Percentiles rank a stretch among this genome's conserved stretches.
phyloP scores from a whole-genome alignment of 1,284 basidiomycete species.

The Boletellus dicymbophilus region DNA sequence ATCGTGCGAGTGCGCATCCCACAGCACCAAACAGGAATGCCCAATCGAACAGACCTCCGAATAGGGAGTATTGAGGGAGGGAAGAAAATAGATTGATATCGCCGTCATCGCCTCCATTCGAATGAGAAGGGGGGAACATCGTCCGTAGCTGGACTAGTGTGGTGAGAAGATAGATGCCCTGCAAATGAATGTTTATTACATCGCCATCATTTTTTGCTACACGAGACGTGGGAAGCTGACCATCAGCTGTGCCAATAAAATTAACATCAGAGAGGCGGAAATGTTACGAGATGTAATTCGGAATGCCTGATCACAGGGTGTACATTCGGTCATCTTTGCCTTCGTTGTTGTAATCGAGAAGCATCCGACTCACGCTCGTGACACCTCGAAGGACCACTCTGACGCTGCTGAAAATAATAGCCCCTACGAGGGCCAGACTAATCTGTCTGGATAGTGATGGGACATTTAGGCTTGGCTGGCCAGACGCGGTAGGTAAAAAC shows the following conservation, averaged over 20 bases:
- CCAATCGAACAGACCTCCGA: slow-evolving; percentile 73
- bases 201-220: slow-evolving; percentile 1
- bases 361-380: slow-evolving; percentile 48
- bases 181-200: slow-evolving; percentile 6
- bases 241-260: slow-evolving; percentile 78
- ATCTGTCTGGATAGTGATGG: slow-evolving; percentile 61
- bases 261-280: slow-evolving; percentile 69
- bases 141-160: slow-evolving; percentile 77
- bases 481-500: slow-evolving; percentile 37
- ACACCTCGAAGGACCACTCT: slow-evolving; percentile 66
- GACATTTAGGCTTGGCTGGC: slow-evolving; percentile 34
- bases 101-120: slow-evolving; percentile 16
- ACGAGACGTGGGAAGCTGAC: slow-evolving; percentile 39
- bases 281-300: slow-evolving; percentile 67
- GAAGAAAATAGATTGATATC: slow-evolving; percentile 65
- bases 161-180: slow-evolving; percentile 79
- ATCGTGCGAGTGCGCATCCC: slow-evolving; percentile 46
- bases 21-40: slow-evolving; percentile 62
- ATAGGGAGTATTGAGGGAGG: slow-evolving; percentile 71
- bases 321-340: background rate
- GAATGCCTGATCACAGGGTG: slow-evolving; percentile 43
- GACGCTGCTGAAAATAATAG: slow-evolving; percentile 72
- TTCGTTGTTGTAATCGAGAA: slow-evolving; percentile 3
- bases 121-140: slow-evolving; percentile 57
- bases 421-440: slow-evolving; percentile 68